Base-by-base conservation (phyloP, 106 monocot species). In the Phalaenopsis aphrodite region DNA sequence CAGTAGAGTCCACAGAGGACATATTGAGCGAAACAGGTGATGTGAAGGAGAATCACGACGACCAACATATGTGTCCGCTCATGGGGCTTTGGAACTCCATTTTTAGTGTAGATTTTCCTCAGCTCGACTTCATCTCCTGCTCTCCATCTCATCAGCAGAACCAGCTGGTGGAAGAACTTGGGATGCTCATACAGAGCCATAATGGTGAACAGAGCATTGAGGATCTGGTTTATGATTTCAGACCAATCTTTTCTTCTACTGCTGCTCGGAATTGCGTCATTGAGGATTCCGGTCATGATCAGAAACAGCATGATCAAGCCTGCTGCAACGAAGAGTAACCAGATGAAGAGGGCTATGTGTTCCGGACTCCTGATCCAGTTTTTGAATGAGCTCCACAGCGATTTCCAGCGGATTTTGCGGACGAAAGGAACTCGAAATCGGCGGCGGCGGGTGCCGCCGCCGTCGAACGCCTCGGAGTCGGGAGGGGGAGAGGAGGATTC, bases 161-260 rank as follows among this genome's bases (percentile, higher is more conserved):
- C 48, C 18, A 82, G 19, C 30, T 82, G 82, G 21, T 77, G 82
- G 17, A 71, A 39, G 14, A 82, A 42, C 52, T 41, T 77, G 2
- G 82, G 82, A 65, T 82, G 69, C 41, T 82, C 68, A 6, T 82
- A 82, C 4, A 82, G 45, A 55, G 68, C 65, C 82, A 82, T 82
- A 3, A 82, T 67, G 17, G 77, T 82, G 82, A 82, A 82, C 66
- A 82, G 55, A 0, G 82, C 82, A 38, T 82, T 82, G 77, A 82
- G 69, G 66, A 82, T 55, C 42, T 82, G 82, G 77, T 82, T 82
- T 23, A 71, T 69, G 12, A 78, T 37, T 71, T 82, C 82, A 0
- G 43, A 5, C 82, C 82, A 82, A 5, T 55, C 52, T 2, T 77
- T 48, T 41, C 82, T 16, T 14, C 23, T 5, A 8, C 52, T n/a